A percentile compares a stretch with the other conserved stretches of the same genome.
Conservation (phyloP, 2,329 filamentous ascomycete species). For the Colletotrichum filicis region DNA sequence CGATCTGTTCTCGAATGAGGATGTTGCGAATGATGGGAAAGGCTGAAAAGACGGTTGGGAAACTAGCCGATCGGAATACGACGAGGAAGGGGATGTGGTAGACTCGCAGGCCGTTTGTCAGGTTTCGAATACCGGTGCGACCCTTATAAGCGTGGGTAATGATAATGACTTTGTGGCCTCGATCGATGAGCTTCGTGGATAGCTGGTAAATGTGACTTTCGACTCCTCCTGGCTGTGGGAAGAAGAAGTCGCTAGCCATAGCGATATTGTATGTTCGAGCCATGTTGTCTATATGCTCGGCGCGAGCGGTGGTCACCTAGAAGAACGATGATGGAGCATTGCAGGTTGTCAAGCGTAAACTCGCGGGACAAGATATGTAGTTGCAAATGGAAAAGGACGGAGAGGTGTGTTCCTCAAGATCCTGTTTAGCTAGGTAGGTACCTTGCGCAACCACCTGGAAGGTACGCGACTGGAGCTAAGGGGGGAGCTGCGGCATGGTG, state of each 20-base stretch:
- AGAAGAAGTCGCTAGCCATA: slow-evolving; percentile 99
- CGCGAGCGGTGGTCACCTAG: slow-evolving; percentile 13
- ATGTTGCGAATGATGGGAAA: slow-evolving; percentile 99
- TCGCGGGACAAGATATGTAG: neutral
- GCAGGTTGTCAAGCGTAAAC: neutral
- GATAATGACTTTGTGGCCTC: slow-evolving; percentile 97
- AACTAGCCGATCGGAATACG: slow-evolving; percentile 92
- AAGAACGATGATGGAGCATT: neutral
- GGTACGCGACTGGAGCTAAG: neutral
- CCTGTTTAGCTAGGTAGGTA: neutral
- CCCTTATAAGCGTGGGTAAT: slow-evolving; percentile 96
- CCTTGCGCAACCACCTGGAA: neutral
- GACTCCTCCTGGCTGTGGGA: slow-evolving; percentile 94
- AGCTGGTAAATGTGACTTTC: slow-evolving; percentile 99
- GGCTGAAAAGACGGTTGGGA: slow-evolving; percentile 98
- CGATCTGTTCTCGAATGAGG: slow-evolving; percentile 90
- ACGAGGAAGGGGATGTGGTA: slow-evolving; percentile 97
- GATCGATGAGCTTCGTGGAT: slow-evolving; percentile 94
- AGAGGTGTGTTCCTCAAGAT: neutral
- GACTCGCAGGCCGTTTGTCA: slow-evolving; percentile 98
- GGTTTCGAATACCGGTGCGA: slow-evolving; percentile 90
- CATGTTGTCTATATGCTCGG: slow-evolving; percentile 22
- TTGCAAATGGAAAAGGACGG: neutral
- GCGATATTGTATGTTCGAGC: slow-evolving; percentile 73
- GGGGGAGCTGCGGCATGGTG: neutral